Evolutionary conservation across 2,329 filamentous ascomycete species (phyloP), one percentile per base, ranked within the genome.

Genomic region (Microdochium bolleyi): DNA sequence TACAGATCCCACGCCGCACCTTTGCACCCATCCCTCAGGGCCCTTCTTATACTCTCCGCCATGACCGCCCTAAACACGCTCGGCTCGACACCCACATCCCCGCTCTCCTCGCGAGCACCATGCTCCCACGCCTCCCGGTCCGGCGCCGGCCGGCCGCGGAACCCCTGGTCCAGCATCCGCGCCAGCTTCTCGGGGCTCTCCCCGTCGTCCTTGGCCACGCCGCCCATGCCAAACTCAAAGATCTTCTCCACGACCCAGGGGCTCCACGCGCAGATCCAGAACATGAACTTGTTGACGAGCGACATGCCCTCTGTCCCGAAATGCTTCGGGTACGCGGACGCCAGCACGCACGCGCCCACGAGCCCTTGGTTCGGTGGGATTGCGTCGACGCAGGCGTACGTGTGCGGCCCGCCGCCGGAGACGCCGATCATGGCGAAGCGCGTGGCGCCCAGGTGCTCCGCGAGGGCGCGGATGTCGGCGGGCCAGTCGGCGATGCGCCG

Each of bases 391-490:
- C 61, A 63, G 1, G 62, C 61, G 1, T 63, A 53, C 21, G 55
- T 62, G 48, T 62, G 64, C 3, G 63, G 63, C 8, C 50, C 57
- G 14, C 63, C 63, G 27, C 62, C 63, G 4, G 62, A 64, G n/a
- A 62, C 27, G n/a, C 61, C 62, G 24, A 64, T 49, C 11, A 62
- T 51, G 48, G 60, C 59, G 51, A 64, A 65, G 13, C 57, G 56
- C 10, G 49, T 30, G 11, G 60, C 22, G 1, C 50, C 48, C 2
- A 64, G 54, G 38, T 63, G 57, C 41, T 58, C 57, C 14, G 62
- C 62, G 2, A 64, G 56, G 3, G 58, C 56, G 14, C 58, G 53
- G 10, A 65, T 50, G 22, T 64, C 61, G 8, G 50, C 51, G 1
- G 61, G 58, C 56, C 58, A 65, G 50, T 61, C 61, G 21, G 54